Percentiles rank a stretch among this genome's conserved stretches.
phyloP scores from a whole-genome alignment of 306 rosid genomes.

The Quercus robur region DNA sequence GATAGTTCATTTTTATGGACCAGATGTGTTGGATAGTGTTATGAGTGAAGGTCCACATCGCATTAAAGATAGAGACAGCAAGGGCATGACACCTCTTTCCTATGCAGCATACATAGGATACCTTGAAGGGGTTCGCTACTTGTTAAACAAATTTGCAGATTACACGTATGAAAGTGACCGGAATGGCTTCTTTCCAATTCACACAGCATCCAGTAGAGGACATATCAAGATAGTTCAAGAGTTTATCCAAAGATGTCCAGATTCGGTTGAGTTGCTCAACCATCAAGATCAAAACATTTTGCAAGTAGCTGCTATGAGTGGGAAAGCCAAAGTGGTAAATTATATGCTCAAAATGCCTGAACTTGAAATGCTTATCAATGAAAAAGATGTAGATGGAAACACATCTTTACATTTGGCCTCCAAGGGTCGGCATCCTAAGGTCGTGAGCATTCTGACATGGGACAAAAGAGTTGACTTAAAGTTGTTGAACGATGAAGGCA shows the following conservation, averaged over 20 bases:
- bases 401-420: conserved; percentile 2
- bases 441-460: not conserved
- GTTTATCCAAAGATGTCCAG: not conserved
- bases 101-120: not conserved
- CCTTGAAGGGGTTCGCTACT: not conserved
- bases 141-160: not conserved
- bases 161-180: not conserved
- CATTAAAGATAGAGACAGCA: not conserved
- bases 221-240: not conserved
- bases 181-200: conserved; percentile 6
- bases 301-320: not conserved
- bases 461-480: not conserved
- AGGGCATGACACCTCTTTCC: not conserved
- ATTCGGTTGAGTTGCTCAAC: not conserved
- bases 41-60: no score
- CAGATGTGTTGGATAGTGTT: no score
- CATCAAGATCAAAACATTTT: not conserved
- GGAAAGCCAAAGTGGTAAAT: not conserved
- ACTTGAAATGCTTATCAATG: not conserved
- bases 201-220: not conserved
- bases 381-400: not conserved
- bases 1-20: no score
- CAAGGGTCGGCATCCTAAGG: not conserved
- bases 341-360: not conserved
- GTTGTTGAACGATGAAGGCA: not conserved